Percentiles rank a stretch among this genome's conserved stretches.
These are phyloP conservation scores for Globisporangium alternatum DNA, from an alignment of 352 stramenopile species.

Conservation along the genomic window DNA sequence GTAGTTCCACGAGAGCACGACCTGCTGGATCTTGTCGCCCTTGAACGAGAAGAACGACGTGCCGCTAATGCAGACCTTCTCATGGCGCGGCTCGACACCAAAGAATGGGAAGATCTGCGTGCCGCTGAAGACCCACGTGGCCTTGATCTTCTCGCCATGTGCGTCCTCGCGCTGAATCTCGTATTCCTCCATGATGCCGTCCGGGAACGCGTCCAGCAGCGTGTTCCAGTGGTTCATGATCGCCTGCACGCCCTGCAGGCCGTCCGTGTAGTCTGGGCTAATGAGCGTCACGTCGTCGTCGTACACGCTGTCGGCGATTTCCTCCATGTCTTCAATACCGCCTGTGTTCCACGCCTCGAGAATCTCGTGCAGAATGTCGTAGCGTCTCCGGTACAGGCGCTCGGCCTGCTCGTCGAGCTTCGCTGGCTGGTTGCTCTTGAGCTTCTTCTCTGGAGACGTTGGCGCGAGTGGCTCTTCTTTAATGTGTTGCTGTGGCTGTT, in stretches of 20 bases:
- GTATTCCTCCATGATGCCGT: slow-evolving; percentile 85
- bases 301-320: slow-evolving; percentile 77
- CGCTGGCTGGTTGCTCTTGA: slow-evolving; percentile 23
- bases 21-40: slow-evolving; percentile 66
- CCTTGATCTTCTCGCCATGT: slow-evolving; percentile 61
- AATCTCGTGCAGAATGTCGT: slow-evolving; percentile 74
- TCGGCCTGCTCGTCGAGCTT: slow-evolving; percentile 45
- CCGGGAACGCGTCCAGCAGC: slow-evolving; percentile 68
- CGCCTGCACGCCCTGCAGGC: slow-evolving; percentile 56
- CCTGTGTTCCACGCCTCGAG: slow-evolving; percentile 80
- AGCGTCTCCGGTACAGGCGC: slow-evolving; percentile 55
- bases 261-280: slow-evolving; percentile 60
- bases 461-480: slow-evolving; percentile 11
- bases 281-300: slow-evolving; percentile 68
- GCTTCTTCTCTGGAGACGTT: slow-evolving; percentile 29
- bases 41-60: slow-evolving; percentile 80
- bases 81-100: slow-evolving; percentile 62
- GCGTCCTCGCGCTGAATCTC: slow-evolving; percentile 61
- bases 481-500: slow-evolving; percentile 19
- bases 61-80: slow-evolving; percentile 77
- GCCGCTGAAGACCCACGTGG: slow-evolving; percentile 73
- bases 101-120: slow-evolving; percentile 79
- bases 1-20: slow-evolving; percentile 76
- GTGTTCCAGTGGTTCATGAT: slow-evolving; percentile 74
- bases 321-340: slow-evolving; percentile 78